These are phyloP conservation scores for Stromatinia cepivora DNA, from an alignment of 2,329 filamentous ascomycete species.

Conservation along the genomic window DNA sequence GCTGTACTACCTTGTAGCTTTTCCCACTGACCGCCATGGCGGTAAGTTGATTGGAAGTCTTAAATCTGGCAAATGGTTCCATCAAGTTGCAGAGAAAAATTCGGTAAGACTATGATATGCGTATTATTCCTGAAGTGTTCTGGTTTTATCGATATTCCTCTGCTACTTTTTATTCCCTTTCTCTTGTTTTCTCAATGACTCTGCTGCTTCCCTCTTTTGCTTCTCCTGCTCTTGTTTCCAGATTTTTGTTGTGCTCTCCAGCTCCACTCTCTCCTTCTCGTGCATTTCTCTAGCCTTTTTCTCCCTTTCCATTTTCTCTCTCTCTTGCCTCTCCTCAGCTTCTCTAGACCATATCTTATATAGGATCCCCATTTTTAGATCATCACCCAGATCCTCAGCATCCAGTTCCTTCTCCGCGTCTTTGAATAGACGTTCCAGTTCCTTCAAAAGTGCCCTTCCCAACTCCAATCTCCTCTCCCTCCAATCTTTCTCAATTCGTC, in stretches of 20 bases:
- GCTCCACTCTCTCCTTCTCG: background rate
- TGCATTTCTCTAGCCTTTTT: background rate
- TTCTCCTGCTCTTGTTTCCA: conserved; percentile 27
- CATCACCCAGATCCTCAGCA: conserved; percentile 25
- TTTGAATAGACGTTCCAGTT: conserved; percentile 20
- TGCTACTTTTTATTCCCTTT: conserved; percentile 25
- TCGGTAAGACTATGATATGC: background rate
- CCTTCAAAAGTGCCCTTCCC: conserved; percentile 32
- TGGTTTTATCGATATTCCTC: background rate
- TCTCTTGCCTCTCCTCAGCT: conserved; percentile 21
- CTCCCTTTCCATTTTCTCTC: conserved; percentile 12
- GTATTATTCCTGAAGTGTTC: no score
- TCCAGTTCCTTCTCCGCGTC: conserved; percentile 23
- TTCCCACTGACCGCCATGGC: conserved; percentile 32
- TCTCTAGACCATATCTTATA: conserved; percentile 26
- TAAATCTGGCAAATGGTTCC: background rate
- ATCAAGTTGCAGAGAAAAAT: background rate
- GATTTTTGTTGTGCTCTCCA: conserved; percentile 14
- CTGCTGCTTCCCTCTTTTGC: conserved; percentile 25
- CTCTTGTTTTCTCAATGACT: conserved; percentile 26
- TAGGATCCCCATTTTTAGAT: conserved; percentile 25
- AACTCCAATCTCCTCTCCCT: conserved; percentile 39
- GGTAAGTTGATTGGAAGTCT: conserved; percentile 17
- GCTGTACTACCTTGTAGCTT: conserved; percentile 29
- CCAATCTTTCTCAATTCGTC: conserved; percentile 40